Evolutionary conservation across 805 yeast species (phyloP), one percentile per base, ranked within the genome.

Genomic region (Vanderwaltozyma verrucispora): DNA sequence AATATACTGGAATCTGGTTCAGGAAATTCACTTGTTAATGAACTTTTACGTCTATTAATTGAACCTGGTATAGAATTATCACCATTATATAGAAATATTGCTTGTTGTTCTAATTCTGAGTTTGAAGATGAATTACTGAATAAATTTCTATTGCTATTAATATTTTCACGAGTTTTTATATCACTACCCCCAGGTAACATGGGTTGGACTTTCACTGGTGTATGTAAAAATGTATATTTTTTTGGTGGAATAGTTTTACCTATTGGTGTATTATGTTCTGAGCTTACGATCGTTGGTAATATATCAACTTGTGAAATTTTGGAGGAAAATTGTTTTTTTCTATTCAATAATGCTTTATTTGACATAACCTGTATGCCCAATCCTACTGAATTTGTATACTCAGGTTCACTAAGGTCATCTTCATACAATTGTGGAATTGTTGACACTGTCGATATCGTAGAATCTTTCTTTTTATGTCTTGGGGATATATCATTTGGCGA

Each of bases 261-360:
- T 5, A 46, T 12, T 14, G 57, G 57, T 6, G 60, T 57, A 30
- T 52, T 55, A 10, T 47, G 46, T 11, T 41, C 40, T 4, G 62
- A 55, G 14, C 59, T 59, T 5, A 54, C 55, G 12, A 56, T 55
- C 7, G 58, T 42, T 2, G 62, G 62, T 28, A 56, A 18, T 5
- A 46, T 33, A 23, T 47, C 45, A 11, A 52, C 20, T 5, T 45
- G 47, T 17, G 49, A 50, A 3, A 52, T 45, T 26, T 41, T 41
- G 17, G 17, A 18, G 14, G 25, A 25, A 13, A 27, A 21, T 20
- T 43, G 23, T 12, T 32, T 20, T 14, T 36, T 11, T 17, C 35
- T 25, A 11, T 33, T n/a, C n/a, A n/a, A n/a, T n/a, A n/a, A n/a
- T n/a, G 23, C 6, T 21, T 21, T 24, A 7, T 30, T 26, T 15